Base-by-base conservation (phyloP, 139 green algal species). In the Marvania coccoides region DNA sequence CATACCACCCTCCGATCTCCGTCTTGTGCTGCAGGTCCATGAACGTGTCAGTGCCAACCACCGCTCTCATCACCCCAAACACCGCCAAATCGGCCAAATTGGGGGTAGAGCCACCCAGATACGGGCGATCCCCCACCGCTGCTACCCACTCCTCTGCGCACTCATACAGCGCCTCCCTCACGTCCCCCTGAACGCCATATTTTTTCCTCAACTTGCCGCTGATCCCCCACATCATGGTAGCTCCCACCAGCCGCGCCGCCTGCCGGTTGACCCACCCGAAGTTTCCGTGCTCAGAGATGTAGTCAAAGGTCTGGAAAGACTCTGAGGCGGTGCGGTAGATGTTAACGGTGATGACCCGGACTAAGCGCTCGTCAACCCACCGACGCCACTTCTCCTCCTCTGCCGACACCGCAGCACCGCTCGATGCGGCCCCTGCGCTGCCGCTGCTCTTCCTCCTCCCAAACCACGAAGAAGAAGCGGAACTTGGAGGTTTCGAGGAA, bases 361-460 rank as follows among this genome's bases (percentile, higher is more conserved):
- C 93, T 39, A 98, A 77, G 48, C 85, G 75, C 3, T 91, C 85
- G 59, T 98, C 90, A 63, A 96, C 93, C 93, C 93, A 98, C 19
- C 83, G 74, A 23, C 84, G 76, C 91, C 90, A 97, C 67, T 76
- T 69, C 30, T 67, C 59, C 76, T 93, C 84, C 31, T 92, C 79
- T 36, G 78, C 80, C 26, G 58, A 14, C 38, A 12, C 38, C 38
- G 38, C 38, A 47, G 38, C 10, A 9, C 28, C 37, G 26, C 34
- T 10, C 15, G 8, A n/a, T 19, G 38, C 6, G 14, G 34, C n/a
- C 5, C 8, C 19, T 4, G 13, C 37, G 29, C 28, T 28, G 5
- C 6, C 19, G 48, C 47, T 31, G 48, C 46, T 39, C 26, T 40
- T 47, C 36, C 31, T 69, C 37, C 36, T 61, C 46, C 46, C 37